Percentiles rank a stretch among this genome's conserved stretches.
phyloP scores from a whole-genome alignment of 164 flowering plant genomes.

The Vitis rupestris region DNA sequence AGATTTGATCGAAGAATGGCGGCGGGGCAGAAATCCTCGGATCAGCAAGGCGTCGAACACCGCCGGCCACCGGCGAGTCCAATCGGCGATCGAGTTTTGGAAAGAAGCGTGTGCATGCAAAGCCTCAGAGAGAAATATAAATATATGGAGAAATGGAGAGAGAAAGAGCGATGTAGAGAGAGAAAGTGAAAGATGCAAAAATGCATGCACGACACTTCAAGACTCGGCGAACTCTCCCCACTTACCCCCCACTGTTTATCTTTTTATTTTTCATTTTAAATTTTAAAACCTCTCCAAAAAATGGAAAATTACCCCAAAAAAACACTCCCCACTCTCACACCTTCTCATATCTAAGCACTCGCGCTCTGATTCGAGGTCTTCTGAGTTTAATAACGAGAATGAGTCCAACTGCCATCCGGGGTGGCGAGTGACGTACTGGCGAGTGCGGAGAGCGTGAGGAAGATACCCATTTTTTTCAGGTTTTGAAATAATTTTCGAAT shows the following conservation, averaged over 20 bases:
- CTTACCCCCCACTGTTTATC: conserved; percentile 5
- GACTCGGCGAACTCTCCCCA: conserved; percentile 34
- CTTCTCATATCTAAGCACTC: no score
- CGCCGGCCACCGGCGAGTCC: conserved; percentile 11
- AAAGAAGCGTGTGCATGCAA: conserved; percentile 37
- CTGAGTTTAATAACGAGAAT: no score
- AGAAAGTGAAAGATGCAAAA: conserved; percentile 12
- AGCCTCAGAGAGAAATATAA: background rate
- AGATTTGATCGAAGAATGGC: conserved; percentile 2
- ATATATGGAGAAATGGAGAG: background rate
- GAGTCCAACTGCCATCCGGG: no score
- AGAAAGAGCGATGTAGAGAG: conserved; percentile 3
- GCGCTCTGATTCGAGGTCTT: no score
- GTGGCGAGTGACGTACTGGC: no score
- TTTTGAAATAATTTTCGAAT: no score
- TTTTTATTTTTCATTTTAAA: background rate
- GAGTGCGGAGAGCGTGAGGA: background rate
- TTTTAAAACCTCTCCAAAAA: no score
- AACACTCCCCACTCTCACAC: no score
- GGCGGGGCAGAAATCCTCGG: background rate
- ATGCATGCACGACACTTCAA: conserved; percentile 55
- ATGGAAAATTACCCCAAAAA: no score
- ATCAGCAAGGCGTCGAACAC: background rate
- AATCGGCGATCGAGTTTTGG: conserved; percentile 5
- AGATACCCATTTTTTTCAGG: background rate